These are phyloP conservation scores for Saksenaea vasiformis DNA, from an alignment of 371 early-diverging fungal species.

Conservation along the genomic window DNA sequence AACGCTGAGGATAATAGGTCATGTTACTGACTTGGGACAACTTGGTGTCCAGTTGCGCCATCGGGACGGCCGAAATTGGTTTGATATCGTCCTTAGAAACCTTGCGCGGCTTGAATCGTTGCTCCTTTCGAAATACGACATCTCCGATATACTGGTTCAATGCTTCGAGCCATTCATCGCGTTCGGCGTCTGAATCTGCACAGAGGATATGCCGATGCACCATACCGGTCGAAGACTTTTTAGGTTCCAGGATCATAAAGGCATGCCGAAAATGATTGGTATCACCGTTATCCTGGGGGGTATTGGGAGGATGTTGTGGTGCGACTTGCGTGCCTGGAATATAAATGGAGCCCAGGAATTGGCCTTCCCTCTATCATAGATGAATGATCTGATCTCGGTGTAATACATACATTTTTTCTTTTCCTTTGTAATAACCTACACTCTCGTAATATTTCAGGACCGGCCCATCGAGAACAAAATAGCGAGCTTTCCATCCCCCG, in stretches of 20 bases:
- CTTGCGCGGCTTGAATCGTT: conserved; percentile 6
- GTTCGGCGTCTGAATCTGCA: conserved; percentile 83
- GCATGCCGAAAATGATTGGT: conserved; percentile 70
- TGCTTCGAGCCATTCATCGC: conserved; percentile 85
- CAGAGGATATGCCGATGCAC: conserved; percentile 77
- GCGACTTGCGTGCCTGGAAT: conserved; percentile 58
- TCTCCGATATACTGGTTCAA: conserved; percentile 49
- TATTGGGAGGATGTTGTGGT: conserved; percentile 32
- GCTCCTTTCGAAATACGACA: conserved; percentile 12
- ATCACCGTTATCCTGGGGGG: conserved; percentile 24
- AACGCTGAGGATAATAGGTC: conserved; percentile 21
- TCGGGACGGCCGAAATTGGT: conserved; percentile 16
- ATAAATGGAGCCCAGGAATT: conserved; percentile 56
- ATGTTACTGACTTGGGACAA: background rate
- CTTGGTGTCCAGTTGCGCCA: conserved; percentile 10
- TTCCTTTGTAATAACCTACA: conserved; percentile 26
- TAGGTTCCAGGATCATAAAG: conserved; percentile 76
- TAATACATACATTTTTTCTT: too few relatives aligned
- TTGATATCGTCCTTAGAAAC: conserved; percentile 25
- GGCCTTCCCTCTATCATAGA: conserved; percentile 52
- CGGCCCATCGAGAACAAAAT: conserved; percentile 64
- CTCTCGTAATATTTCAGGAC: conserved; percentile 74
- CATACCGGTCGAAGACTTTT: conserved; percentile 59
- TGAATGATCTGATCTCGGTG: background rate
- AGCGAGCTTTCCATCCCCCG: conserved; percentile 85